Conservation (phyloP, 768 basidiomycete genomes). For the Trametes coccinea region DNA sequence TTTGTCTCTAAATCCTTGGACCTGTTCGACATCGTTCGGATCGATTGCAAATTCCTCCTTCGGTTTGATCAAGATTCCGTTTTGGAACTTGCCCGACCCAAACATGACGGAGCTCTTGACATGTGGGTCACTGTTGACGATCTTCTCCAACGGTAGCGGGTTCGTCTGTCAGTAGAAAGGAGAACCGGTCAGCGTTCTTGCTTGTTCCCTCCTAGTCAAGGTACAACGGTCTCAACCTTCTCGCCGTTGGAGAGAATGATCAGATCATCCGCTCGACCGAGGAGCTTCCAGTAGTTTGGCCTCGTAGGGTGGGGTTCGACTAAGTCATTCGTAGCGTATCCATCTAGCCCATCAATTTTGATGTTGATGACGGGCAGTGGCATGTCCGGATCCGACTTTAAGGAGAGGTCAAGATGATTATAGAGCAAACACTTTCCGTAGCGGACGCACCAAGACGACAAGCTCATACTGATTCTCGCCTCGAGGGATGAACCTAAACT, state of each 20-base stretch:
- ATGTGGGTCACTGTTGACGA: slow-evolving; percentile 37
- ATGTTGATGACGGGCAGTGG: slow-evolving; percentile 14
- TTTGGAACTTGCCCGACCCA: slow-evolving; percentile 41
- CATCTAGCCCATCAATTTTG: slow-evolving; percentile 22
- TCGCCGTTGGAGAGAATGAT: slow-evolving; percentile 47
- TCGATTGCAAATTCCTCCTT: slow-evolving; percentile 31
- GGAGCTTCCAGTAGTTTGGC: slow-evolving; percentile 30
- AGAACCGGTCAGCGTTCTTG: too few relatives aligned
- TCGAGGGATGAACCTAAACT: neutral
- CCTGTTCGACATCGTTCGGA: slow-evolving; percentile 28
- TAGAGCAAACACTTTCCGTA: too few relatives aligned
- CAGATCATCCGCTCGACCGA: slow-evolving; percentile 44
- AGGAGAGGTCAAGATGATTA: too few relatives aligned
- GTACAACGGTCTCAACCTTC: slow-evolving; percentile 31
- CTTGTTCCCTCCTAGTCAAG: too few relatives aligned
- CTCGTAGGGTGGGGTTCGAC: slow-evolving; percentile 23
- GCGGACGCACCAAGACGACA: slow-evolving; percentile 3
- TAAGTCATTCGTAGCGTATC: slow-evolving; percentile 23
- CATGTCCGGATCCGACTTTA: neutral
- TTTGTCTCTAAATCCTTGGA: slow-evolving; percentile 30
- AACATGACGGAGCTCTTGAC: slow-evolving; percentile 40
- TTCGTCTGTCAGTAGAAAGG: slow-evolving; percentile 21
- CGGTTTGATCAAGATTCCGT: slow-evolving; percentile 43
- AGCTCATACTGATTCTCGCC: slow-evolving; percentile 6
- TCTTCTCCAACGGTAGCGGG: slow-evolving; percentile 28